Evolutionary conservation across 108 stramenopile genomes (phyloP), one percentile per base, ranked within the genome.

Genomic region (Epithemia pelagica): DNA sequence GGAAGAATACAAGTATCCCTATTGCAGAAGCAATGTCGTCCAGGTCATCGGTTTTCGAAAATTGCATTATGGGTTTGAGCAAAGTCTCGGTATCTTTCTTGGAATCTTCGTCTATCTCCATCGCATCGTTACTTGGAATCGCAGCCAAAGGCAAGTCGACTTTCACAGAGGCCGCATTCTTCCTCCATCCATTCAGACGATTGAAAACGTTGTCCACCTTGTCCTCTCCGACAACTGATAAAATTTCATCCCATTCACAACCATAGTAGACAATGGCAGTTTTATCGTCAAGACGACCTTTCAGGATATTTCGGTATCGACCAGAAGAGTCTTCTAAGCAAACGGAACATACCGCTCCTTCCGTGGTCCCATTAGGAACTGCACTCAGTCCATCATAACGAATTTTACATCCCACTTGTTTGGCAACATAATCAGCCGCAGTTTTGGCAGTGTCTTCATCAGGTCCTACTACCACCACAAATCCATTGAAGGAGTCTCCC

Each of bases 1-100:
- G 92, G 67, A 93, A 88, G 69, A 82, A 90, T 15, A 93, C 80
- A 0, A 90, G 67, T 0, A 90, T 58, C 1, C 92, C 89, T n/a
- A 73, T 27, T 2, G 30, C 27, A 7, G 46, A 26, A 26, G 28
- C 52, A 2, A 28, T 1, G 2, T 54, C 53, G 5, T 31, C 61
- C 3, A 29, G 20, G 7, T 21, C 30, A 10, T 7, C 61, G 27
- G 27, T 58, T 23, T 27, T 15, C 37, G 15, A 10, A 10, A 46
- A 15, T 46, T 46, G 10, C 10, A 46, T 46, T 15, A 46, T 10
- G 37, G 26, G 56, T 27, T 27, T 7, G 26, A 27, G 26, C 56
- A 58, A 58, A 19, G 5, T 21, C 7, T 58, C 56, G 7, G 26
- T n/a, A 57, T 27, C 23, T 23, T 2, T 2, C 27, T 58, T 24